A percentile compares a stretch with the other conserved stretches of the same genome.
phyloP scores from a whole-genome alignment of 2,329 filamentous ascomycete species.

The Neonectria ditissima region DNA sequence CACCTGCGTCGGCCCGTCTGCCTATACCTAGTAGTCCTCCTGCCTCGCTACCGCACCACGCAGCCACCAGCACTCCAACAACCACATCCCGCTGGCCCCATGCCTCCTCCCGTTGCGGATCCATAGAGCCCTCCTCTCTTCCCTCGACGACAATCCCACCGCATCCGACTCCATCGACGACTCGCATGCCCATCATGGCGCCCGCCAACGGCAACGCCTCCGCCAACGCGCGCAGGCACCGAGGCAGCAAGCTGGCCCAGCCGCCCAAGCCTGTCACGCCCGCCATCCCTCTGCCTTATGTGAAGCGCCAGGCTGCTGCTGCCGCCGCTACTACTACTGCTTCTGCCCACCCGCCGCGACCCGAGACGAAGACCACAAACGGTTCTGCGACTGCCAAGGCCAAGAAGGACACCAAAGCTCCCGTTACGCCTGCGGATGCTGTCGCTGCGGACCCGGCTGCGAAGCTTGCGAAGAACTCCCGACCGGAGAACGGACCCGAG shows the following conservation, averaged over 20 bases:
- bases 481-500: conserved; percentile 27
- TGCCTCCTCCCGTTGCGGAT: conserved; percentile 49
- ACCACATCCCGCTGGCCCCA: conserved; percentile 40
- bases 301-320: conserved; percentile 53
- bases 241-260: conserved; percentile 46
- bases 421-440: conserved; percentile 21
- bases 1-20: background rate
- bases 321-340: conserved; percentile 38
- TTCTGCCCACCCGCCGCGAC: conserved; percentile 25
- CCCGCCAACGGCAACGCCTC: conserved; percentile 50
- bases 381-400: conserved; percentile 25
- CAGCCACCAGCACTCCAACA: conserved; percentile 6
- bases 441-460: conserved; percentile 23
- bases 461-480: conserved; percentile 30
- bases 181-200: conserved; percentile 47
- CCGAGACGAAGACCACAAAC: conserved; percentile 39
- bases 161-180: background rate
- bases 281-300: conserved; percentile 54
- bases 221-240: conserved; percentile 48
- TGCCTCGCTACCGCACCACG: background rate
- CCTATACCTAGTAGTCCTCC: conserved; percentile 1
- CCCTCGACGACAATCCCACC: conserved; percentile 36
- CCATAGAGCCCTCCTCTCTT: conserved; percentile 43
- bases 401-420: conserved; percentile 23
- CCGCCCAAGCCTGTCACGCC: conserved; percentile 52